Percentiles rank a stretch among this genome's conserved stretches.
Conservation (phyloP, 116 monocot genomes). For the Thalassia testudinum region DNA sequence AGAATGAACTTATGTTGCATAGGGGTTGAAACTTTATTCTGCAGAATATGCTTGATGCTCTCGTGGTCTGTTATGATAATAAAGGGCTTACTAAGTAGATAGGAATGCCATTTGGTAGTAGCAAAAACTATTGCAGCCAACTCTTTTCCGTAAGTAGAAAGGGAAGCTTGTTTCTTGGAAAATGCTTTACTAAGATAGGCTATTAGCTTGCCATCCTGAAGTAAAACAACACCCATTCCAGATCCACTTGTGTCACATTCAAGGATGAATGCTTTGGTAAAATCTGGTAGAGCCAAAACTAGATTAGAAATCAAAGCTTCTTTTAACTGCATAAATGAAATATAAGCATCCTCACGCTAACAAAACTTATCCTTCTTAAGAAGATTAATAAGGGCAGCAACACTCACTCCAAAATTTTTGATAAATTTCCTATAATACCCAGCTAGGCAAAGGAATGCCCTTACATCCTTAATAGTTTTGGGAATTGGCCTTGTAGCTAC, state of each 20-base stretch:
- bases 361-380: not conserved
- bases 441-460: not conserved
- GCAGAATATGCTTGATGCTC: no score
- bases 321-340: not conserved
- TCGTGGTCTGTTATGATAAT: no score
- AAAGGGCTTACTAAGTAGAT: not conserved
- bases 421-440: not conserved
- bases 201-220: not conserved
- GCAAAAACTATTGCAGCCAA: not conserved
- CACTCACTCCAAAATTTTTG: not conserved
- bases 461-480: not conserved
- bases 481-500: not conserved
- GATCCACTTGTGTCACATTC: not conserved
- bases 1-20: no score
- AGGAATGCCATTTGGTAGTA: not conserved
- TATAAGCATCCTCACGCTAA: not conserved
- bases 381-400: not conserved
- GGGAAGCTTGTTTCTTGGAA: not conserved
- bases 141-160: not conserved
- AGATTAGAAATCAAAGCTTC: not conserved
- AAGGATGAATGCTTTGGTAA: not conserved
- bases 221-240: not conserved
- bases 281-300: not conserved
- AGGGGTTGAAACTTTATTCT: no score
- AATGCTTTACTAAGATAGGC: not conserved